Evolutionary conservation across 164 flowering plant species (phyloP).

Genomic region (Akebia trifoliata): DNA sequence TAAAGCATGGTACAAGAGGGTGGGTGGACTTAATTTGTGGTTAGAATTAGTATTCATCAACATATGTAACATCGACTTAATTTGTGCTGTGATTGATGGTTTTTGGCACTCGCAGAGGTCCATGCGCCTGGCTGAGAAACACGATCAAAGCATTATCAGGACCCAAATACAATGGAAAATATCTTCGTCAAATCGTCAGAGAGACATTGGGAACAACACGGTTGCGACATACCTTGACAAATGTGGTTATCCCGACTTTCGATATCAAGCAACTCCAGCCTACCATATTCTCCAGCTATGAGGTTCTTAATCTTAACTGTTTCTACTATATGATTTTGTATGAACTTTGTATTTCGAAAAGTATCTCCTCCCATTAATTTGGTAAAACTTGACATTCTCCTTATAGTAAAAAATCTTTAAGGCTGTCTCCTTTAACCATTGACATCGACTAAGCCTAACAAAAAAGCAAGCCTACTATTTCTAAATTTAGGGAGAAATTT

Average conservation of each 20-base stretch:
- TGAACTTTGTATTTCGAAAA: neutral
- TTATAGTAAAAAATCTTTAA: neutral
- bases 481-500: too few species aligned
- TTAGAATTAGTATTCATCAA: too few species aligned
- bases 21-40: too few species aligned
- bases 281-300: constrained; percentile 19
- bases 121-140: neutral
- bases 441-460: neutral
- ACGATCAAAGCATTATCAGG: constrained; percentile 3
- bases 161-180: constrained; percentile 22
- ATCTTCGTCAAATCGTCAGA: constrained; percentile 9
- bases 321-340: neutral
- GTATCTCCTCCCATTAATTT: neutral
- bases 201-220: constrained; percentile 8
- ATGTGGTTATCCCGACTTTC: constrained; percentile 23
- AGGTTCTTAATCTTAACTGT: constrained; percentile 7
- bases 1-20: too few species aligned
- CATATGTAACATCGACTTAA: too few species aligned
- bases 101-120: constrained; percentile 11
- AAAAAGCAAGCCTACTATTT: neutral
- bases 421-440: neutral
- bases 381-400: too few species aligned
- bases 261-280: constrained; percentile 28
- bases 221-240: constrained; percentile 19
- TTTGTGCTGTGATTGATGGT: too few species aligned